phyloP scores from a whole-genome alignment of 176 grass and related monocot species.

The Rhynchospora breviuscula region DNA sequence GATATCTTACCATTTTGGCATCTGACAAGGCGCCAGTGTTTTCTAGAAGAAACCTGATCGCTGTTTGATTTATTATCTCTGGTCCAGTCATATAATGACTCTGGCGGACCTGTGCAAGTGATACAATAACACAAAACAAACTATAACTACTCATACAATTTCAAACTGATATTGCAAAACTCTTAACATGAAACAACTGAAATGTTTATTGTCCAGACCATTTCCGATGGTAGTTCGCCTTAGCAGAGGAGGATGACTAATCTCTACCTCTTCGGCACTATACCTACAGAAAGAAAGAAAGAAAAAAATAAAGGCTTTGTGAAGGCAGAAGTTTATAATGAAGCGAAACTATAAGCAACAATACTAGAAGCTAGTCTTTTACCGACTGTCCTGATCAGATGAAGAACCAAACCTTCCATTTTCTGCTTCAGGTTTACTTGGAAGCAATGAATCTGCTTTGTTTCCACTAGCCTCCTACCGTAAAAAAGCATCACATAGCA shows the following conservation, averaged over 20 bases:
- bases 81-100: constrained; percentile 89
- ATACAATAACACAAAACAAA: constrained; percentile 3
- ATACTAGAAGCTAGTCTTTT: constrained; percentile 37
- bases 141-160: constrained; percentile 21
- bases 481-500: neutral
- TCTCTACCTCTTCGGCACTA: constrained; percentile 75
- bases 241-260: constrained; percentile 42
- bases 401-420: constrained; percentile 72
- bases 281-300: constrained; percentile 46
- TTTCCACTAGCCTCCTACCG: constrained; percentile 38
- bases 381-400: constrained; percentile 85
- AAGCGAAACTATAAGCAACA: neutral
- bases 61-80: constrained; percentile 58
- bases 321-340: neutral
- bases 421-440: constrained; percentile 39
- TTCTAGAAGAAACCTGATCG: constrained; percentile 87
- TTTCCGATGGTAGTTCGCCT: constrained; percentile 97
- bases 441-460: constrained; percentile 33
- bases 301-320: constrained; percentile 1
- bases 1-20: constrained; percentile 89
- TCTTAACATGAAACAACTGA: constrained; percentile 8
- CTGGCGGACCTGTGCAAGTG: constrained; percentile 64
- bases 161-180: constrained; percentile 12
- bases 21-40: constrained; percentile 93
- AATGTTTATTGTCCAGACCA: constrained; percentile 41